Evolutionary conservation across 495 filamentous ascomycete genomes (phyloP).

Genomic region (Friedmanniomyces simplex): DNA sequence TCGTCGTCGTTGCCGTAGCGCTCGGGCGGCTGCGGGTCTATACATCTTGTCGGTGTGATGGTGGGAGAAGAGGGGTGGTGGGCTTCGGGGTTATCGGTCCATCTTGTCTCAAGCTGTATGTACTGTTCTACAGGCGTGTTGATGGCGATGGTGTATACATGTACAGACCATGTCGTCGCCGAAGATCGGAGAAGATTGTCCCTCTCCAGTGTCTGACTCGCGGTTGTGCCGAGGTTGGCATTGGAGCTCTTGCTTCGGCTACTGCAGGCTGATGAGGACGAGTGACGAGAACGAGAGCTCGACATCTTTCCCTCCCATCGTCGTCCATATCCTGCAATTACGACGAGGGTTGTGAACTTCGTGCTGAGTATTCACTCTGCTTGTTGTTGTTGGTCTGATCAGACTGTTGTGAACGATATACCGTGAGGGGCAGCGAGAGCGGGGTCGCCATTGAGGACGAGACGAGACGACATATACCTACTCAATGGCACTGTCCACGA

Average conservation of each 20-base stretch:
- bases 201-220: no score
- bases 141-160: background rate
- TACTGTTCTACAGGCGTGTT: background rate
- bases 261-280: no score
- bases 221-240: no score
- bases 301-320: no score
- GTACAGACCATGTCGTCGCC: background rate
- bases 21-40: conserved; percentile 18
- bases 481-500: conserved; percentile 42
- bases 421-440: background rate
- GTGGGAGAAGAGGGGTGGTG: no score
- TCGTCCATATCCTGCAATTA: no score
- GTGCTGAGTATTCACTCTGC: no score
- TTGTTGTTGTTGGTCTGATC: no score
- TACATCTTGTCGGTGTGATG: conserved; percentile 21
- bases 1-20: conserved; percentile 12
- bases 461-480: background rate
- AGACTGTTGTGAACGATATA: background rate
- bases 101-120: background rate
- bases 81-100: conserved; percentile 2
- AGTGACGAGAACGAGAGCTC: no score
- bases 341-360: no score
- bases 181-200: background rate
- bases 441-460: background rate
- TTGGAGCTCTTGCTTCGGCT: no score